Base-by-base conservation (phyloP, 75 land plant species). In the Sequoiadendron giganteum region DNA sequence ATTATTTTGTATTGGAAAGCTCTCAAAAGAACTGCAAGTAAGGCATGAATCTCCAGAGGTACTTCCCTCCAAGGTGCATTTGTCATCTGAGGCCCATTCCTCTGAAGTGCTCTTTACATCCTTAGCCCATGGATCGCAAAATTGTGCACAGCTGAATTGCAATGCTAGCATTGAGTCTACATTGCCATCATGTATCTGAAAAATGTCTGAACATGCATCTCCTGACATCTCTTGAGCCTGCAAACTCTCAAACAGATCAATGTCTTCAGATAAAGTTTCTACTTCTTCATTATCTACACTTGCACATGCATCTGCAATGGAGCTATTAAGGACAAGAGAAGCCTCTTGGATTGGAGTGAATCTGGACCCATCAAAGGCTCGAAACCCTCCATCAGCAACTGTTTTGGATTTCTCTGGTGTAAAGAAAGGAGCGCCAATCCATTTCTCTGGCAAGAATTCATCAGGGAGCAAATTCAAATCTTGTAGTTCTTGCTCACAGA, bases 381-480 rank as follows among this genome's bases (percentile, higher is more conserved):
- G 34, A 82, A 82, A 82, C 47, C 49, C 52, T 43, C 10, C 48
- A 47, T 39, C n/a, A 82, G 13, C 42, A 10, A n/a, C 11, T 0
- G 34, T 28, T 82, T 82, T 11, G 9, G 49, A 82, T 43, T 11
- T 82, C 15, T 82, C 13, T 47, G 52, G 84, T 1, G 25, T 10
- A 28, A 34, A 11, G 3, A 11, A 40, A 39, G 43, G 28, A 82
- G 13, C 25, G 1, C 25, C 21, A 0, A 45, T 28, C 49, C 15
- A 21, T 28, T 82, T 82, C 30, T 45, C 32, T 43, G 34, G 84
- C n/a, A 1, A 82, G 14, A 82, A 47, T 47, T 42, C 84, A 11
- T 81, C 52, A 45, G 49, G 84, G 21, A 81, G 84, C 48, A 81
- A 81, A 81, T 81, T 81, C 49, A 81, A 81, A 28, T 81, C 52